These are phyloP conservation scores for Xanthoconium stramineum DNA, from an alignment of 768 basidiomycete species.

Conservation along the genomic window DNA sequence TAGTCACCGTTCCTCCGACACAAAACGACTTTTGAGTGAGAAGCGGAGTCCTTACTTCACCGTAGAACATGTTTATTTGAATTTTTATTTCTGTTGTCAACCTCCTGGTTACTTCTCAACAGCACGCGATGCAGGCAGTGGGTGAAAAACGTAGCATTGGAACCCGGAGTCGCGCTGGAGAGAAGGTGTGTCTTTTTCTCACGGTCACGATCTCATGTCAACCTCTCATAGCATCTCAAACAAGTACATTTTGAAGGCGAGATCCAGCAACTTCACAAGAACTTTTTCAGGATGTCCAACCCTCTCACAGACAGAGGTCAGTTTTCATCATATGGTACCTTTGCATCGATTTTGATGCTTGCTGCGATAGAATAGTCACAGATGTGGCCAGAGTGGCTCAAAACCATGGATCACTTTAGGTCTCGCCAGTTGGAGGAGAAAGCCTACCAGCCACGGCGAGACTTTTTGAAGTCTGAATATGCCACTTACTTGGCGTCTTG, in stretches of 20 bases:
- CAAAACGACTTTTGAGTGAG: background rate
- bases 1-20: background rate
- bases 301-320: slow-evolving; percentile 10
- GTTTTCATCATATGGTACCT: background rate
- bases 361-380: background rate
- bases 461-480: background rate
- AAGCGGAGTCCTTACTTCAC: background rate
- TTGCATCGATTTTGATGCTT: background rate
- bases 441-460: slow-evolving; percentile 3
- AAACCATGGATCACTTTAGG: background rate
- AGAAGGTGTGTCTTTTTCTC: no score
- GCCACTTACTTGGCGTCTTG: background rate
- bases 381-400: background rate
- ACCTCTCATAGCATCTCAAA: slow-evolving; percentile 5
- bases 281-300: slow-evolving; percentile 6
- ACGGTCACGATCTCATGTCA: no score
- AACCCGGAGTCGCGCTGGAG: no score
- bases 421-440: background rate
- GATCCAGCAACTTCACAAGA: background rate
- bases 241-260: background rate
- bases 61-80: no score
- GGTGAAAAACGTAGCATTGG: no score
- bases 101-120: no score
- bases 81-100: background rate
- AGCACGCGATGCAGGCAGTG: background rate